Percentiles rank a stretch among this genome's conserved stretches.
phyloP scores from a whole-genome alignment of 2,329 filamentous ascomycete species.

The Sarocladiaceae sp. region DNA sequence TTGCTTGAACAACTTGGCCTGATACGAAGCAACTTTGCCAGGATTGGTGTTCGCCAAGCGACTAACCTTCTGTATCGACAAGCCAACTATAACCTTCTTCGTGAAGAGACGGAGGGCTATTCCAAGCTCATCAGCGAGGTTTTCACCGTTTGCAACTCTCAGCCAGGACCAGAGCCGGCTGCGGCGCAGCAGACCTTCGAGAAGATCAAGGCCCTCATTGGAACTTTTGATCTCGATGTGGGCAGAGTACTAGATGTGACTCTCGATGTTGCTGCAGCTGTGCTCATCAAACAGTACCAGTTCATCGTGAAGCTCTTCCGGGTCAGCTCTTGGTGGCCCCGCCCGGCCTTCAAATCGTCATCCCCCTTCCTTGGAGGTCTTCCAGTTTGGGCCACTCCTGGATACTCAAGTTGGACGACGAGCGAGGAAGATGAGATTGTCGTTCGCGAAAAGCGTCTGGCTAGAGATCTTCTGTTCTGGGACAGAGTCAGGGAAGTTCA shows the following conservation, averaged over 20 bases:
- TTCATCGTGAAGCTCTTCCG: conserved; percentile 94
- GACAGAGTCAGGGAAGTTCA: conserved; percentile 67
- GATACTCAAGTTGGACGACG: conserved; percentile 54
- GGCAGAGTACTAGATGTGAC: conserved; percentile 91
- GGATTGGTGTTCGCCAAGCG: conserved; percentile 78
- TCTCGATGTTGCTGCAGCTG: conserved; percentile 88
- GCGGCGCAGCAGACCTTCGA: conserved; percentile 83
- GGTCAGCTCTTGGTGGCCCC: conserved; percentile 95
- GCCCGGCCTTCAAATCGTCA: conserved; percentile 41
- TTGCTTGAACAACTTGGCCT: conserved; percentile 71
- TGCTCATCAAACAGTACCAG: conserved; percentile 83
- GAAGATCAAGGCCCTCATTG: conserved; percentile 87
- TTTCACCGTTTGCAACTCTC: conserved; percentile 76
- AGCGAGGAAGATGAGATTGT: conserved; percentile 62
- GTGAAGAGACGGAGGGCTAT: conserved; percentile 95
- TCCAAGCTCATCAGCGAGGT: conserved; percentile 94
- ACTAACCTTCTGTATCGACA: conserved; percentile 93
- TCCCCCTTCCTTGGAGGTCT: conserved; percentile 55
- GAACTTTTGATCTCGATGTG: conserved; percentile 94
- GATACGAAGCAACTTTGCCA: conserved; percentile 77
- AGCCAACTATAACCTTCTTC: conserved; percentile 90
- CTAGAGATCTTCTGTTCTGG: conserved; percentile 77
- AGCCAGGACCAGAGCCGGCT: conserved; percentile 56
- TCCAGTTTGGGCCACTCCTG: conserved; percentile 80
- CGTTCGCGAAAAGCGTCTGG: conserved; percentile 48